A percentile compares a stretch with the other conserved stretches of the same genome.
phyloP scores from a whole-genome alignment of 1,284 basidiomycete species.

The Puccinia coronata region DNA sequence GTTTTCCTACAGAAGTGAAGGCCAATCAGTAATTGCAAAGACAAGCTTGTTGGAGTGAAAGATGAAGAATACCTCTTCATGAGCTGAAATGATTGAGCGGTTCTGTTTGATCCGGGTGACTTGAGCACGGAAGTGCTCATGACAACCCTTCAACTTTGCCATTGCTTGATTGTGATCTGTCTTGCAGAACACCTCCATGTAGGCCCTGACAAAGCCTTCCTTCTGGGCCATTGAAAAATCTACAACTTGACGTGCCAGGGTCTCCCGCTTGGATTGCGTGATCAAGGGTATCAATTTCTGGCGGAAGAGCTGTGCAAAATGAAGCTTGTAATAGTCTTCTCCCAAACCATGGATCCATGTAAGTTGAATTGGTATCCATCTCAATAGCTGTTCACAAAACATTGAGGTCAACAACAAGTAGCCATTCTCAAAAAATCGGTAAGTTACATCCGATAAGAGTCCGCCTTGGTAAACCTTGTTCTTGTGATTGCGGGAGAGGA shows the following conservation, averaged over 20 bases:
- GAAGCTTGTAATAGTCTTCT: neutral
- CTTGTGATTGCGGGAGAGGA: neutral
- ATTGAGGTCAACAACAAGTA: constrained; percentile 8
- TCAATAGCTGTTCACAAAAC: neutral
- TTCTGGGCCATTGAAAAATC: constrained; percentile 4
- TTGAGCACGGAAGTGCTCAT: neutral
- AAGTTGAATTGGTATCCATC: constrained; percentile 31
- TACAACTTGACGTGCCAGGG: neutral
- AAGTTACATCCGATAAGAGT: constrained; percentile 8
- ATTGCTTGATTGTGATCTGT: neutral
- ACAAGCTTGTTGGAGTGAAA: neutral
- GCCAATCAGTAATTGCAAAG: neutral
- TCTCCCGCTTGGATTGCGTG: neutral
- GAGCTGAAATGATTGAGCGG: neutral
- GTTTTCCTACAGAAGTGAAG: neutral
- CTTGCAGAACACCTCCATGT: constrained; percentile 3
- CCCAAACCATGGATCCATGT: constrained; percentile 1
- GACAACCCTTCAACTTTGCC: constrained; percentile 2
- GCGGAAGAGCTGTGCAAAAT: neutral
- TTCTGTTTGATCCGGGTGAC: constrained; percentile 17
- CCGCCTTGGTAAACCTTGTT: neutral
- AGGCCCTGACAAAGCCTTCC: constrained; percentile 2
- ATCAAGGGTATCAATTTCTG: neutral
- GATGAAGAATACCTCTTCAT: neutral
- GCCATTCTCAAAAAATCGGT: constrained; percentile 14